Percentiles rank a stretch among this genome's conserved stretches.
Evolutionary conservation across 2,329 filamentous ascomycete species (phyloP).

Genomic region (Aspergillus fijiensis): DNA sequence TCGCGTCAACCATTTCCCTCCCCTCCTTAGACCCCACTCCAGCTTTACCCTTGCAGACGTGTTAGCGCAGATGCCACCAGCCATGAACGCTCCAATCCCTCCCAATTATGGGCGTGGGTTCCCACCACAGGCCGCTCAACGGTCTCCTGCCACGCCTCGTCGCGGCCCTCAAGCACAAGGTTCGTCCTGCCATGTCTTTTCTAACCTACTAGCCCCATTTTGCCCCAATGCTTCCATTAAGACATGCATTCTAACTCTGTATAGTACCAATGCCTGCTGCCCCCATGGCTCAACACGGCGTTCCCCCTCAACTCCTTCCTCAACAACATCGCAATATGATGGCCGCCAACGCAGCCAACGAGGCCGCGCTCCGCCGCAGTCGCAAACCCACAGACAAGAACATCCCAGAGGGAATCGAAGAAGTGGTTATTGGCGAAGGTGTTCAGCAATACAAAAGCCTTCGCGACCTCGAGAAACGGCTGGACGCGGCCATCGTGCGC

Average conservation of each 20-base stretch:
- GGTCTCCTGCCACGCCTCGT: conserved; percentile 45
- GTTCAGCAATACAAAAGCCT: conserved; percentile 79
- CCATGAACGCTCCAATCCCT: conserved; percentile 44
- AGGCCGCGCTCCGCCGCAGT: conserved; percentile 70
- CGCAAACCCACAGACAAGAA: conserved; percentile 93
- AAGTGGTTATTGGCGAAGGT: conserved; percentile 76
- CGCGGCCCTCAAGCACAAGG: conserved; percentile 40
- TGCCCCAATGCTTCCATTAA: not conserved
- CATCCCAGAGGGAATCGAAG: conserved; percentile 84
- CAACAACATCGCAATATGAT: conserved; percentile 36
- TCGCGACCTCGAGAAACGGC: conserved; percentile 78
- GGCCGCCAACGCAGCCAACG: conserved; percentile 30
- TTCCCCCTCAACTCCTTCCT: conserved; percentile 40
- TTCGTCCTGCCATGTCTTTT: conserved; percentile 24
- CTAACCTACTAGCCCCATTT: conserved; percentile 4
- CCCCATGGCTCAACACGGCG: conserved; percentile 38
- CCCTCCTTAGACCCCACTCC: not conserved
- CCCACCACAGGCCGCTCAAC: conserved; percentile 40
- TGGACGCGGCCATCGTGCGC: conserved; percentile 91
- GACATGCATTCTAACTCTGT: conserved; percentile 16
- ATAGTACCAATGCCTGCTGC: conserved; percentile 35
- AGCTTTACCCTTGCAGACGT: conserved; percentile 7
- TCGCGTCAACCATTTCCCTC: not conserved
- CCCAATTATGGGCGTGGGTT: conserved; percentile 45
- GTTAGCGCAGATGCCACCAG: conserved; percentile 10